Percentiles rank a stretch among this genome's conserved stretches.
Evolutionary conservation across 805 yeast species (phyloP).

Genomic region (Candida insectalens): DNA sequence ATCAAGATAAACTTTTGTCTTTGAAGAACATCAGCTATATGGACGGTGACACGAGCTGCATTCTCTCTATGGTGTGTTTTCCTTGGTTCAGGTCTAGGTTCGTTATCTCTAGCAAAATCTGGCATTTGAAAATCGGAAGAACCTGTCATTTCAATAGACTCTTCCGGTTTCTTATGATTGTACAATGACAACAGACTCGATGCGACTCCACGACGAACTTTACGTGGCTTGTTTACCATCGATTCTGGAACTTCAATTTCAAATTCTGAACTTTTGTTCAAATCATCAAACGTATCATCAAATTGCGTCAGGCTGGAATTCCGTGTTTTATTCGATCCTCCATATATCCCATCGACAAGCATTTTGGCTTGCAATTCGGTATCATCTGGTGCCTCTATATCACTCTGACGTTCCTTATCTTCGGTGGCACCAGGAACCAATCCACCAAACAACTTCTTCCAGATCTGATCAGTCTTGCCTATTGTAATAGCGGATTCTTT

Average conservation of each 20-base stretch:
- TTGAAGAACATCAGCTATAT: conserved; percentile 80
- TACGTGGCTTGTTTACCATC: conserved; percentile 29
- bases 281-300: conserved; percentile 14
- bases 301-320: too few relatives aligned
- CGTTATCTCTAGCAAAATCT: not conserved
- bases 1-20: conserved; percentile 79
- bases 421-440: too few relatives aligned
- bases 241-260: conserved; percentile 45
- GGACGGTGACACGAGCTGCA: conserved; percentile 78
- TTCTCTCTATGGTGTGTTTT: conserved; percentile 22
- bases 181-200: conserved; percentile 70
- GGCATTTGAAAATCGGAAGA: not conserved
- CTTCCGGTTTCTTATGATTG: not conserved
- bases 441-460: too few relatives aligned
- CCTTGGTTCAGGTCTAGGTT: conserved; percentile 9
- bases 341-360: too few relatives aligned
- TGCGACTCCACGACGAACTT: conserved; percentile 78
- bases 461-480: too few relatives aligned
- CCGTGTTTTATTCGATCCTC: too few relatives aligned
- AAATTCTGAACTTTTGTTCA: conserved; percentile 13
- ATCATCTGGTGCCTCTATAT: too few relatives aligned
- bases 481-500: too few relatives aligned
- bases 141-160: not conserved
- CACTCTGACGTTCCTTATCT: too few relatives aligned
- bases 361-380: too few relatives aligned